Evolutionary conservation across 176 grass and related monocot species (phyloP).

Genomic region (Zizania latifolia): DNA sequence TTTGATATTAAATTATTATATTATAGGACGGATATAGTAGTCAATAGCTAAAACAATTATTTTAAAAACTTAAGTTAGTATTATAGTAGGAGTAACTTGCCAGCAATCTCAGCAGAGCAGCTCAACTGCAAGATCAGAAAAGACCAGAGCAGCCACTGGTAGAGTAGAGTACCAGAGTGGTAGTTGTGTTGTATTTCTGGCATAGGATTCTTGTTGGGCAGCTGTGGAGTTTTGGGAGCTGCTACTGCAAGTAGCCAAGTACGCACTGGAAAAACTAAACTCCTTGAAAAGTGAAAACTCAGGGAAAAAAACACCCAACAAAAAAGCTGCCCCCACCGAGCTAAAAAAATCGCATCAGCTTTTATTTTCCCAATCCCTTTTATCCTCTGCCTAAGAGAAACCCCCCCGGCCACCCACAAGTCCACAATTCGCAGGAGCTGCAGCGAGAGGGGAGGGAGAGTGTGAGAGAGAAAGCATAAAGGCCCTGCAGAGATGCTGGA

Average conservation of each 20-base stretch:
- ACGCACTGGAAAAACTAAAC: conserved; percentile 21
- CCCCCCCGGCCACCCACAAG: background rate
- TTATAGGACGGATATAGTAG: too few species aligned
- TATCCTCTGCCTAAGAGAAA: conserved; percentile 33
- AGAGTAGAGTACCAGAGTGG: background rate
- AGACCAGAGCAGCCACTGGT: background rate
- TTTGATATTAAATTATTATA: too few species aligned
- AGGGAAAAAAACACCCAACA: background rate
- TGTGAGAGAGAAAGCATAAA: background rate
- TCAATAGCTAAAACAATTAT: too few species aligned
- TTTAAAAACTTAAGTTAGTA: too few species aligned
- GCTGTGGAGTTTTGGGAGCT: conserved; percentile 19
- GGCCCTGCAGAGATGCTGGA: background rate
- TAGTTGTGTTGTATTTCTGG: background rate
- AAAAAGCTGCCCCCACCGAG: conserved; percentile 37
- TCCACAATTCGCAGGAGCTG: conserved; percentile 31
- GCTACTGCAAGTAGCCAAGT: conserved; percentile 1
- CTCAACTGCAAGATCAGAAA: conserved; percentile 19
- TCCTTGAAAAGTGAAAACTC: conserved; percentile 39
- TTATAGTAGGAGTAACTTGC: background rate
- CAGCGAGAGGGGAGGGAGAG: background rate
- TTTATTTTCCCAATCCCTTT: conserved; percentile 13
- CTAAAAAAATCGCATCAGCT: conserved; percentile 21
- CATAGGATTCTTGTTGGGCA: conserved; percentile 43
- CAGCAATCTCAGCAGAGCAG: conserved; percentile 8